A percentile compares a stretch with the other conserved stretches of the same genome.
Evolutionary conservation across 257 asterid genomes (phyloP).

Genomic region (Ballota nigra): DNA sequence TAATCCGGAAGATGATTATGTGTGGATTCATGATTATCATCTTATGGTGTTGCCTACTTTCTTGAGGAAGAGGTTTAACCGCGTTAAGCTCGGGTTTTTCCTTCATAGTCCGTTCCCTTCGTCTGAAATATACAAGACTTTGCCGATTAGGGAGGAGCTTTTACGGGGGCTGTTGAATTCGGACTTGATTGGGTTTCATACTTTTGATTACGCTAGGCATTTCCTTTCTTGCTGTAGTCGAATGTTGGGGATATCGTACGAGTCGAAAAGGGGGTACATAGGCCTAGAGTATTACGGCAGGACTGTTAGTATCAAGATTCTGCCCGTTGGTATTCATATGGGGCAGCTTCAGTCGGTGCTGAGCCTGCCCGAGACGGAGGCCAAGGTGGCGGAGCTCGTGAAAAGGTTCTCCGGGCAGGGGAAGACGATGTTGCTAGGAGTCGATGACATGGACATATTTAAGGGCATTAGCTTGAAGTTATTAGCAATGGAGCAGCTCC

Average conservation of each 20-base stretch:
- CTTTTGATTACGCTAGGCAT: conserved; percentile 86
- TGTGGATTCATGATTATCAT: conserved; percentile 89
- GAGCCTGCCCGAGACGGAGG: conserved; percentile 58
- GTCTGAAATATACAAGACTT: conserved; percentile 73
- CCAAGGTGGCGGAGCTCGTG: conserved; percentile 59
- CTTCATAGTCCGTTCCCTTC: conserved; percentile 89
- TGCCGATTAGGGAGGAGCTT: conserved; percentile 80
- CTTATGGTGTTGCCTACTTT: conserved; percentile 83
- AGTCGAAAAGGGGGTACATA: conserved; percentile 87
- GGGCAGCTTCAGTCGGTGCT: conserved; percentile 78
- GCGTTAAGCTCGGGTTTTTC: conserved; percentile 84
- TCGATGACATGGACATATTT: conserved; percentile 90
- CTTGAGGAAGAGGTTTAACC: conserved; percentile 82
- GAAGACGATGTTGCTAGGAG: conserved; percentile 74
- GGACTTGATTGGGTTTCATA: conserved; percentile 85
- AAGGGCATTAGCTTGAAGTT: conserved; percentile 82
- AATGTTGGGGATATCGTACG: conserved; percentile 78
- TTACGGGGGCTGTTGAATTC: conserved; percentile 70
- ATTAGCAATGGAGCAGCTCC: conserved; percentile 82
- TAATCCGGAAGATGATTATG: conserved; percentile 85
- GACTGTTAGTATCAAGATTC: conserved; percentile 82
- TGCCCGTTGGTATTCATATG: conserved; percentile 94
- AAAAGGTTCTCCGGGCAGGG: conserved; percentile 55
- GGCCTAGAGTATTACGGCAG: conserved; percentile 91
- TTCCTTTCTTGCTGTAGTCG: conserved; percentile 89